Evolutionary conservation across 2,329 filamentous ascomycete genomes (phyloP).

Genomic region (Paecilomyces sp.): DNA sequence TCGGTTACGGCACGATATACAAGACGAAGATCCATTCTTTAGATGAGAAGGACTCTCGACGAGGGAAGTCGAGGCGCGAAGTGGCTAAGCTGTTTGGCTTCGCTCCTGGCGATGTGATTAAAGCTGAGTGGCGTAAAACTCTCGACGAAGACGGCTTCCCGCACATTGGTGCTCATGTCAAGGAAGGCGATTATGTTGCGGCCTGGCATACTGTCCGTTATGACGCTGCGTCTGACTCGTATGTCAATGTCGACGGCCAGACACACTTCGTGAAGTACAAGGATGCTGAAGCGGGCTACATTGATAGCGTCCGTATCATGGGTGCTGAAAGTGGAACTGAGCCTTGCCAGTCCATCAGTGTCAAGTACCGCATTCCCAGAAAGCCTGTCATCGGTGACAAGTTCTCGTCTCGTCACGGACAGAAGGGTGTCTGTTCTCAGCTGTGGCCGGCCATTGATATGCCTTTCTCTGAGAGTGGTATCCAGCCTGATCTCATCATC

Average conservation of each 20-base stretch:
- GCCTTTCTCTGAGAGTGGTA: conserved; percentile 94
- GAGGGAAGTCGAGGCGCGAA: conserved; percentile 58
- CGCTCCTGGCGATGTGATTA: conserved; percentile 67
- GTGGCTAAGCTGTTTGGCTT: conserved; percentile 86
- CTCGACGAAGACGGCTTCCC: conserved; percentile 87
- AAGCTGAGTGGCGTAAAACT: conserved; percentile 60
- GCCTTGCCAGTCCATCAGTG: conserved; percentile 77
- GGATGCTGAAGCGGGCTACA: conserved; percentile 76
- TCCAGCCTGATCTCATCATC: conserved; percentile 96
- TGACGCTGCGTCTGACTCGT: conserved; percentile 62
- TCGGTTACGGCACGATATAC: conserved; percentile 93
- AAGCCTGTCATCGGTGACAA: conserved; percentile 95
- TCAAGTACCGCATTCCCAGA: conserved; percentile 89
- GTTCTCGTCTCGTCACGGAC: conserved; percentile 95
- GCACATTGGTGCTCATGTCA: conserved; percentile 67
- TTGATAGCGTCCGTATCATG: conserved; percentile 88
- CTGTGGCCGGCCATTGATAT: conserved; percentile 92
- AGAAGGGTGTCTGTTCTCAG: conserved; percentile 94
- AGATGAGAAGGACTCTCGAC: conserved; percentile 65
- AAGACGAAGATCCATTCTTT: conserved; percentile 91
- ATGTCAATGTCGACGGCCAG: conserved; percentile 76
- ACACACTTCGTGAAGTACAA: conserved; percentile 94
- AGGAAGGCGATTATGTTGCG: conserved; percentile 75
- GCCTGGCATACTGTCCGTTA: conserved; percentile 84
- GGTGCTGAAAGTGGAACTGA: conserved; percentile 77